Evolutionary conservation across 1,139 yeast genomes (phyloP).

Genomic region (Candida buenavistaensis): DNA sequence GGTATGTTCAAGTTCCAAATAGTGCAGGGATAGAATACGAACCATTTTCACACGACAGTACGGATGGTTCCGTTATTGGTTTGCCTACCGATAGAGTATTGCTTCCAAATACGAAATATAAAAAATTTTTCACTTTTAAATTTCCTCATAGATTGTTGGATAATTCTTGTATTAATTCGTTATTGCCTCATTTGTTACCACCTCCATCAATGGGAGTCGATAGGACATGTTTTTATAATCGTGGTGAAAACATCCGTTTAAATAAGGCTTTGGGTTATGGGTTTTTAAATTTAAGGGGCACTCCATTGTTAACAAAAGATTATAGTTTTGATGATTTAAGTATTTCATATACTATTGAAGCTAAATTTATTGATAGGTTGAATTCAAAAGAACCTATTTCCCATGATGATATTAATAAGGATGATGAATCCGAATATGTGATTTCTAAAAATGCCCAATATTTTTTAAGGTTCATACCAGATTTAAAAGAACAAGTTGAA

Average conservation of each 20-base stretch:
- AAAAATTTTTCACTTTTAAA: constrained; percentile 64
- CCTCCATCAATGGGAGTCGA: constrained; percentile 72
- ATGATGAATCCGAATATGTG: constrained; percentile 33
- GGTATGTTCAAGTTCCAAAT: constrained; percentile 43
- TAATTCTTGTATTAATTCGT: constrained; percentile 54
- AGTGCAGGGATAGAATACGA: constrained; percentile 53
- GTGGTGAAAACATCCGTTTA: constrained; percentile 35
- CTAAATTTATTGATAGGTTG: constrained; percentile 41
- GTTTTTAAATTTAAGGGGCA: constrained; percentile 38
- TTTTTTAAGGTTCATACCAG: constrained; percentile 43
- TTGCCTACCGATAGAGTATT: constrained; percentile 52
- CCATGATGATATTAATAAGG: constrained; percentile 40
- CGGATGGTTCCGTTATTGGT: constrained; percentile 54
- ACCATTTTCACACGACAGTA: constrained; percentile 39
- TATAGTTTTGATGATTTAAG: constrained; percentile 43
- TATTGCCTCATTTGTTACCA: constrained; percentile 52
- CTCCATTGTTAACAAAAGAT: constrained; percentile 45
- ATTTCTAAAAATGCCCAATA: constrained; percentile 40
- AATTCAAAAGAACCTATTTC: constrained; percentile 30
- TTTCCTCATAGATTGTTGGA: constrained; percentile 61
- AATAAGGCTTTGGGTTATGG: constrained; percentile 50
- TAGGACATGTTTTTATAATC: constrained; percentile 36
- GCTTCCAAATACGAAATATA: constrained; percentile 51
- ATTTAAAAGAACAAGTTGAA: constrained; percentile 31
- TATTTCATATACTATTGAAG: constrained; percentile 45